phyloP scores from a whole-genome alignment of 2,329 filamentous ascomycete genomes.

The Penicillium griseofulvum region DNA sequence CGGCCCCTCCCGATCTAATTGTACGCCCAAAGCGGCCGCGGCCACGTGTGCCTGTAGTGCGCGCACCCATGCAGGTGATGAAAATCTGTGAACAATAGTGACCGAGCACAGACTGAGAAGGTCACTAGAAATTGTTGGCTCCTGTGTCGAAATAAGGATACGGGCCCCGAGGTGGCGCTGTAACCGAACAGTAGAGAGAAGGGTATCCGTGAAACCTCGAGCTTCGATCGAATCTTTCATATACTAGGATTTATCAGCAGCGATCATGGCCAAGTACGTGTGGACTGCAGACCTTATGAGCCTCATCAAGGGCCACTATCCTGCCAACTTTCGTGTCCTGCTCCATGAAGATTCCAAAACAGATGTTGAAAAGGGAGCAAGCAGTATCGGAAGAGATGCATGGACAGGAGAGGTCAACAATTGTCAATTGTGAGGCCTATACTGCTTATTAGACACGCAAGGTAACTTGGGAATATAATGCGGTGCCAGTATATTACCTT shows the following conservation, averaged over 20 bases:
- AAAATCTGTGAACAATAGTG: conserved; percentile 72
- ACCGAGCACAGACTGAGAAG: conserved; percentile 70
- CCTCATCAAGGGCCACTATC: conserved; percentile 21
- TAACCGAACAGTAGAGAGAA: conserved; percentile 64
- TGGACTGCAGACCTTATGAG: conserved; percentile 31
- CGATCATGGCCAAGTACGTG: too few species aligned
- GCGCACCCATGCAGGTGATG: conserved; percentile 58
- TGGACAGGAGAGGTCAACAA: conserved; percentile 22
- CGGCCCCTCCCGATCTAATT: too few species aligned
- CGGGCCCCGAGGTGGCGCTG: conserved; percentile 68
- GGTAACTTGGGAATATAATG: too few species aligned
- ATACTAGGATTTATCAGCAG: too few species aligned
- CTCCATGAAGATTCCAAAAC: conserved; percentile 21
- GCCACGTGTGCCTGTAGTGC: too few species aligned
- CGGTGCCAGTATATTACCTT: not conserved
- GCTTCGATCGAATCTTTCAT: too few species aligned
- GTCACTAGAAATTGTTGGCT: conserved; percentile 67
- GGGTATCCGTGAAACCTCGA: conserved; percentile 55
- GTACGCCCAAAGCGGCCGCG: too few species aligned
- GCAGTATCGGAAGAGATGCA: conserved; percentile 21
- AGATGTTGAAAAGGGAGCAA: conserved; percentile 22
- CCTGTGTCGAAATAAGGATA: conserved; percentile 72
- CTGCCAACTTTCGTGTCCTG: conserved; percentile 12
- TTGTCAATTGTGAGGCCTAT: conserved; percentile 8
- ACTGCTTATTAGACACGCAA: too few species aligned